These are phyloP conservation scores for Xylaria sp. DNA, from an alignment of 2,329 filamentous ascomycete genomes.

Conservation along the genomic window DNA sequence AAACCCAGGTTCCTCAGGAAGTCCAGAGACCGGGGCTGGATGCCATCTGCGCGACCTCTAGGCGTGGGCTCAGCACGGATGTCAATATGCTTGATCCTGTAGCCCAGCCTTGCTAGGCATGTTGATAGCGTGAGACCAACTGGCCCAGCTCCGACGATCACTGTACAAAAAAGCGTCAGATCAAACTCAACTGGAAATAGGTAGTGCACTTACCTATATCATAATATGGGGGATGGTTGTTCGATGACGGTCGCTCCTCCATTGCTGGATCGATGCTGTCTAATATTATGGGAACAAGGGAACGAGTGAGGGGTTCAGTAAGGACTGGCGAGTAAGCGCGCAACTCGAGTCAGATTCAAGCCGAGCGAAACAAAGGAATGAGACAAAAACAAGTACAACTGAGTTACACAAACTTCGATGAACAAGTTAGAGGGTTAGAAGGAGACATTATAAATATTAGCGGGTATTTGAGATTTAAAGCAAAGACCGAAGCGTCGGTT, in stretches of 20 bases:
- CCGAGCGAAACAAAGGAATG: neutral
- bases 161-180: conserved; percentile 51
- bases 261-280: conserved; percentile 21
- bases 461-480: conserved; percentile 1
- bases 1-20: conserved; percentile 88
- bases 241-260: conserved; percentile 32
- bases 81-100: conserved; percentile 94
- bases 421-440: neutral
- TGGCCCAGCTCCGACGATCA: conserved; percentile 88
- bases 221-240: conserved; percentile 43
- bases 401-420: neutral
- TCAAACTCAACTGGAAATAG: conserved; percentile 23
- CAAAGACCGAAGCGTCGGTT: neutral
- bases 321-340: neutral
- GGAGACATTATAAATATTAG: conserved; percentile 12
- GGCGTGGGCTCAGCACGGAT: conserved; percentile 83
- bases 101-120: conserved; percentile 89
- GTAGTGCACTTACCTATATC: conserved; percentile 49
- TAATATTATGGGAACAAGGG: neutral
- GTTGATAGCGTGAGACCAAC: conserved; percentile 88
- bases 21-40: conserved; percentile 87
- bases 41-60: conserved; percentile 88
- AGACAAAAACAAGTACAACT: neutral
- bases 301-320: neutral
- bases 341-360: neutral